A percentile compares a stretch with the other conserved stretches of the same genome.
Conservation (phyloP, 148 eudicot genomes). For the Amaranthus palmeri region DNA sequence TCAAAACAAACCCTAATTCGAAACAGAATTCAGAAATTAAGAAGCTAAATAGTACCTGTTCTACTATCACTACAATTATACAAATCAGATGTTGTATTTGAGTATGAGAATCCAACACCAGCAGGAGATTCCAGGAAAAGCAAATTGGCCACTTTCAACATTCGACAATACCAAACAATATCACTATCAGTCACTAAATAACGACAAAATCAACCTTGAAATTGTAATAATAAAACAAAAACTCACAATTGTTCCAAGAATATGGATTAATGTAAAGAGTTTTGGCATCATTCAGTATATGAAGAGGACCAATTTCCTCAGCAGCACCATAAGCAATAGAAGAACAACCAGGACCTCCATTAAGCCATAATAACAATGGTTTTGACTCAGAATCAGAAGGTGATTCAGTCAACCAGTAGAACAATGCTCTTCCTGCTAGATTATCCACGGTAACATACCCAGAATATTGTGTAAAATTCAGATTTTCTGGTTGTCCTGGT, state of each 20-base stretch:
- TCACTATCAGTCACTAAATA: not conserved
- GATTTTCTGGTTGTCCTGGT: conserved; percentile 82
- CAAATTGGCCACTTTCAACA: conserved; percentile 76
- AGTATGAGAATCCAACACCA: conserved; percentile 88
- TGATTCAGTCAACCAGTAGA: conserved; percentile 85
- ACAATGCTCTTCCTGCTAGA: conserved; percentile 70
- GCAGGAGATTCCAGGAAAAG: conserved; percentile 95
- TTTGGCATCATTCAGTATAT: conserved; percentile 59
- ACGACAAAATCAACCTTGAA: too few species aligned
- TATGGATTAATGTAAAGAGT: conserved; percentile 62
- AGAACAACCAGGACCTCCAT: conserved; percentile 97
- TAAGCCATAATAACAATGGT: conserved; percentile 83
- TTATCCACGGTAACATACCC: conserved; percentile 82
- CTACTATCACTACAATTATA: conserved; percentile 60
- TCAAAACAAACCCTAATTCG: not conserved
- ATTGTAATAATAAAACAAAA: not conserved
- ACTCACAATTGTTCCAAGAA: conserved; percentile 78
- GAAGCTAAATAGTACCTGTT: conserved; percentile 45
- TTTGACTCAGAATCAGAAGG: conserved; percentile 45
- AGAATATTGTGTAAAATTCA: conserved; percentile 61
- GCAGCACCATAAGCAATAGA: conserved; percentile 94
- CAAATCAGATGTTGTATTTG: conserved; percentile 73
- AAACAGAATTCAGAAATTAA: not conserved
- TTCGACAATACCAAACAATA: not conserved
- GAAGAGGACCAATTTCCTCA: conserved; percentile 91